Base-by-base conservation (phyloP, 2,329 filamentous ascomycete genomes). In the Fusarium avenaceum region DNA sequence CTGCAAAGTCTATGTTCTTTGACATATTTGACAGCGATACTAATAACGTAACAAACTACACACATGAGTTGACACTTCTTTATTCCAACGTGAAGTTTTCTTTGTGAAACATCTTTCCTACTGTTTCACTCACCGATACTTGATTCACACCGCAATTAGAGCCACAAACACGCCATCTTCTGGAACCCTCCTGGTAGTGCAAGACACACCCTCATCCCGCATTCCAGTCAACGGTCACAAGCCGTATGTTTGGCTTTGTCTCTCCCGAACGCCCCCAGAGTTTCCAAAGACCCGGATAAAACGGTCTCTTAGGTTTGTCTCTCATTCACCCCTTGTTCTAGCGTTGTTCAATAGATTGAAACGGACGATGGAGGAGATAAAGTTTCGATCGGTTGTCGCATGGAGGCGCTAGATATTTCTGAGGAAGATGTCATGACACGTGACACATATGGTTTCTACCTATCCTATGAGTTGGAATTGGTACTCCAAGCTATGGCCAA, bases 141-240 rank as follows among this genome's bases (percentile, higher is more conserved):
- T 38, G 9, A 32, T 8, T 9, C 48, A 38, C 65, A 58, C 51
- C 61, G 51, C 44, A 65, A 43, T 15, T 26, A 17, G 53, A 65
- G 60, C 48, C 65, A 63, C 51, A 63, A 56, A 40, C 19, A 42
- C 46, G 15, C 46, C 53, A 44, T 58, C 10, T 69, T 67, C 62
- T 38, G 22, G 56, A 69, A 56, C 39, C 30, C n/a, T 43, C 43
- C 14, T 30, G 35, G 17, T 30, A 38, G 30, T 11, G 15, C 11
- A 6, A 6, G 8, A 42, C 35, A n/a, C 40, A n/a, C 53, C 43
- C 56, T 50, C 43, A 59, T 67, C 66, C 66, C 62, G 66, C 66
- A 69, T 69, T 69, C 66, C 66, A 69, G 45, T 43, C 20, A 15
- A 46, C 64, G 64, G 59, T 38, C 35, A 40, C 45, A 55, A 43